These are phyloP conservation scores for Casuarina glauca DNA, from an alignment of 306 rosid genomes.

Conservation along the genomic window DNA sequence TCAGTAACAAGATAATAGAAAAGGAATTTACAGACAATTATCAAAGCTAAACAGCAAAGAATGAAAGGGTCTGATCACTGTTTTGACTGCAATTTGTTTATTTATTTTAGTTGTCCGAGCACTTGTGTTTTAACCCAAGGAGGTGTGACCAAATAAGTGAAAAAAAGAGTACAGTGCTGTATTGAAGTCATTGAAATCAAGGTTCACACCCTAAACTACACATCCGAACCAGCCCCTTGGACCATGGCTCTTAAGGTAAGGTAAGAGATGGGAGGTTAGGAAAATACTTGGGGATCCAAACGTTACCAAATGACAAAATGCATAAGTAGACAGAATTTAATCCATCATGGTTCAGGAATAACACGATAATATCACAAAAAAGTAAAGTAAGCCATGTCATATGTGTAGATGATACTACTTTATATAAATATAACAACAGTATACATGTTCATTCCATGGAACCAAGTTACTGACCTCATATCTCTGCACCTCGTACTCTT, in stretches of 20 bases:
- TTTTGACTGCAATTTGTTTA: background rate
- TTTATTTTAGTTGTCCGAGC: background rate
- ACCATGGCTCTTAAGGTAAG: background rate
- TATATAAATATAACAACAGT: background rate
- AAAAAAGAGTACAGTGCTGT: background rate
- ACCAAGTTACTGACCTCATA: slow-evolving; percentile 68
- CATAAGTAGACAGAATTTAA: background rate
- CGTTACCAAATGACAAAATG: background rate
- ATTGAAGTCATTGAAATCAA: background rate
- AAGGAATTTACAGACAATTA: background rate
- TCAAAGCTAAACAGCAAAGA: background rate
- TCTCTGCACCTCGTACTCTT: slow-evolving; percentile 87
- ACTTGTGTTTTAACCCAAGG: background rate
- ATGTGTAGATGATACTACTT: background rate
- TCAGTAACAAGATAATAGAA: background rate
- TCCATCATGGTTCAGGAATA: background rate
- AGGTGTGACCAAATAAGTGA: background rate
- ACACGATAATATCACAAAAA: background rate
- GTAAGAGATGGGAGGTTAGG: background rate
- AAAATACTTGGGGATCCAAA: background rate
- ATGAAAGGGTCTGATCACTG: background rate
- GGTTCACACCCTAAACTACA: background rate
- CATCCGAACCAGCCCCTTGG: no score
- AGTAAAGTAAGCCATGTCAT: background rate
- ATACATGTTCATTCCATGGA: slow-evolving; percentile 4